phyloP scores from a whole-genome alignment of 2,329 filamentous ascomycete genomes.

The Fusarium tjaetaba region DNA sequence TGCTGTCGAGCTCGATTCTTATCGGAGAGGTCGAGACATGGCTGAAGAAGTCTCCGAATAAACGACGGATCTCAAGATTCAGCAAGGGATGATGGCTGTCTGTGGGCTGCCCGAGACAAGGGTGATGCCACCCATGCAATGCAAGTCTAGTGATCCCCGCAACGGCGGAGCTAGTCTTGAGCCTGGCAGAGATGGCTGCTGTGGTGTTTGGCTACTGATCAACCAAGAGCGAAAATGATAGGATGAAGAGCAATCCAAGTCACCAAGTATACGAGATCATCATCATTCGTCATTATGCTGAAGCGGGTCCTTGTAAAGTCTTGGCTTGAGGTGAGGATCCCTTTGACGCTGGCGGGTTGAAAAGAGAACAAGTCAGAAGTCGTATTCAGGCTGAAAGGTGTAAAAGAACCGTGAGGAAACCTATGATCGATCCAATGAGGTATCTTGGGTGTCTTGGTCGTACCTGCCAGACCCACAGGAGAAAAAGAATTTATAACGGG shows the following conservation, averaged over 20 bases:
- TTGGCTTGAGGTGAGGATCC: background rate
- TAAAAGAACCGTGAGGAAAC: background rate
- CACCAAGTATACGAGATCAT: background rate
- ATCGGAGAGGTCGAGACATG: constrained; percentile 30
- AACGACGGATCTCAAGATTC: constrained; percentile 24
- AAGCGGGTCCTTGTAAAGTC: background rate
- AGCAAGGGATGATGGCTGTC: constrained; percentile 19
- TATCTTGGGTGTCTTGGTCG: background rate
- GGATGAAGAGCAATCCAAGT: background rate
- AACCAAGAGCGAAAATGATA: background rate
- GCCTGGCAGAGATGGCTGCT: background rate
- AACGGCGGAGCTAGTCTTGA: background rate
- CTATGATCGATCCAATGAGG: background rate
- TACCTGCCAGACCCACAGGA: background rate
- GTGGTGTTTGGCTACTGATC: background rate
- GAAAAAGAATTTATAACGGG: background rate
- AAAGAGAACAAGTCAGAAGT: background rate
- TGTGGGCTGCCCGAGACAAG: constrained; percentile 28
- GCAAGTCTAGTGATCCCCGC: background rate
- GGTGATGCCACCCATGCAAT: constrained; percentile 11
- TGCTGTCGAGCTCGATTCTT: constrained; percentile 3
- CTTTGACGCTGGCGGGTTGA: constrained; percentile 1
- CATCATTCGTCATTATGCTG: constrained; percentile 19
- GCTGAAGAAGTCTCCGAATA: constrained; percentile 39
- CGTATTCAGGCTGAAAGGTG: background rate